Evolutionary conservation across 768 basidiomycete genomes (phyloP).

Genomic region (Leccinum subtestaceum): DNA sequence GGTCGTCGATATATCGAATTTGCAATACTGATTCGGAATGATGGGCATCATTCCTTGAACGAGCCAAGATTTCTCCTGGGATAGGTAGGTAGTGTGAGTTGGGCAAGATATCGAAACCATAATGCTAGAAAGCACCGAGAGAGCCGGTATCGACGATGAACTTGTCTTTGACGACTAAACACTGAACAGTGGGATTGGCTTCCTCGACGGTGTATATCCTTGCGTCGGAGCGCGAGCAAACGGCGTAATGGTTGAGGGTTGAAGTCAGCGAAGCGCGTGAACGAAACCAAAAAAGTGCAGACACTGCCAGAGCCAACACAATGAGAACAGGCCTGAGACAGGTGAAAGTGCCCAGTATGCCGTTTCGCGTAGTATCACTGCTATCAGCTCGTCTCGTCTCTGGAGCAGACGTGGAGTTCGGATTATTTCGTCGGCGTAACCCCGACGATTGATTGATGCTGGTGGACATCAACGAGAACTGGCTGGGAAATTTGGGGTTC

Average conservation of each 20-base stretch:
- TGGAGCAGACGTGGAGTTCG: not conserved
- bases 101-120: not conserved
- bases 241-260: constrained; percentile 42
- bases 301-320: constrained; percentile 3
- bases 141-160: constrained; percentile 54
- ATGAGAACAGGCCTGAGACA: constrained; percentile 3
- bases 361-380: not conserved
- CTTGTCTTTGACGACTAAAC: constrained; percentile 55
- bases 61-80: constrained; percentile 42
- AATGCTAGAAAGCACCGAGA: constrained; percentile 43
- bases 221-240: constrained; percentile 56
- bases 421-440: constrained; percentile 12
- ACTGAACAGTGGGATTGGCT: constrained; percentile 50
- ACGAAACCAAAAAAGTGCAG: constrained; percentile 11
- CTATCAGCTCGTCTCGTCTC: not conserved
- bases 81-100: constrained; percentile 3
- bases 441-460: not conserved
- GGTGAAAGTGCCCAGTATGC: not conserved
- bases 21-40: constrained; percentile 28
- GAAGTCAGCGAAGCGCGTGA: constrained; percentile 6
- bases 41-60: constrained; percentile 32
- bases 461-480: not conserved
- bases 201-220: constrained; percentile 69
- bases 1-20: constrained; percentile 50
- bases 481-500: not conserved